phyloP scores from a whole-genome alignment of 23 red algal genomes.

The Cyanidiococcus yangmingshanensis region DNA sequence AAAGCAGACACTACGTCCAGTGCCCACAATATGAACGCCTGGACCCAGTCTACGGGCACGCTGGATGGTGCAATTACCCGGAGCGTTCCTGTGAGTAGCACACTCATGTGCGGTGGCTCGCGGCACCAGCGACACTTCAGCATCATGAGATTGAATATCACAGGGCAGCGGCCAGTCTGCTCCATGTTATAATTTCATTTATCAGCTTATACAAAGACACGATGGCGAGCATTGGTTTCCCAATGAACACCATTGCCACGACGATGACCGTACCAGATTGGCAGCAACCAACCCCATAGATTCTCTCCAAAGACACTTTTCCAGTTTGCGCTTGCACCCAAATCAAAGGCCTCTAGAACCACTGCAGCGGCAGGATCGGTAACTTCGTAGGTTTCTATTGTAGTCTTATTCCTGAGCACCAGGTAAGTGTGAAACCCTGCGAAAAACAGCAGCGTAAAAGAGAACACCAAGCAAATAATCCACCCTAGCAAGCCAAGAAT shows the following conservation, averaged over 20 bases:
- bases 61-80: no score
- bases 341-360: slow-evolving; percentile 42
- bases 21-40: no score
- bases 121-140: no score
- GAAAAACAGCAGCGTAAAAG: slow-evolving; percentile 68
- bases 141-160: no score
- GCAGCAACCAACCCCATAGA: slow-evolving; percentile 38
- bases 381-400: slow-evolving; percentile 87
- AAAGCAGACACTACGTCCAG: no score
- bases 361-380: slow-evolving; percentile 38
- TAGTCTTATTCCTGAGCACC: slow-evolving; percentile 54
- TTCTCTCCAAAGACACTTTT: slow-evolving; percentile 32
- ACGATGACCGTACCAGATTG: neutral
- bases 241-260: neutral
- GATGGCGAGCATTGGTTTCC: neutral
- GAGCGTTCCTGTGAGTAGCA: no score
- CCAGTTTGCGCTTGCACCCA: slow-evolving; percentile 48
- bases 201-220: slow-evolving; percentile 3
- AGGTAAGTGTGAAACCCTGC: slow-evolving; percentile 68
- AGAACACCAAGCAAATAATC: slow-evolving; percentile 41
- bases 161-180: no score
- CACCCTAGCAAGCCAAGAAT: slow-evolving; percentile 50
- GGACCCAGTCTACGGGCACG: no score
- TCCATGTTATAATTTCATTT: no score
- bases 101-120: no score